Evolutionary conservation across 2,329 filamentous ascomycete species (phyloP).

Genomic region (Claviceps spartinae): DNA sequence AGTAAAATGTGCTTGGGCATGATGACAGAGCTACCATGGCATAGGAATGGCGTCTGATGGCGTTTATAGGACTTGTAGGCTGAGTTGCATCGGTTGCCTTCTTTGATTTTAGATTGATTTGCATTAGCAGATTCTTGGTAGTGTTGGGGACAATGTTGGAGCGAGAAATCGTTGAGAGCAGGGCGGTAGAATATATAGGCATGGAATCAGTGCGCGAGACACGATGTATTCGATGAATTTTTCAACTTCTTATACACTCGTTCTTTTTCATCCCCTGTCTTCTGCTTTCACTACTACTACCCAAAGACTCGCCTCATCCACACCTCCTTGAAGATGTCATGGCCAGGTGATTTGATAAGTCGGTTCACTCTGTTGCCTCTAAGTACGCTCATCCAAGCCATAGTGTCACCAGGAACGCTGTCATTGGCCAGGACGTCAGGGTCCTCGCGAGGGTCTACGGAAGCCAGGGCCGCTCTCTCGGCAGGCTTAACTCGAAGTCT

Average conservation of each 20-base stretch:
- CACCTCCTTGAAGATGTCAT: conserved; percentile 49
- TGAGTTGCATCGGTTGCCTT: not conserved
- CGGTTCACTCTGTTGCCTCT: conserved; percentile 72
- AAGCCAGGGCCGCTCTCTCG: conserved; percentile 25
- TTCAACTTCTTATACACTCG: not conserved
- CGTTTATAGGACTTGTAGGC: not conserved
- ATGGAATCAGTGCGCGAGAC: not conserved
- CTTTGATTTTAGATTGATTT: not conserved
- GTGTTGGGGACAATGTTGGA: not conserved
- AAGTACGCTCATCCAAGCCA: conserved; percentile 58
- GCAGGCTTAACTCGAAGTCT: conserved; percentile 44
- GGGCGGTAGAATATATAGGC: not conserved
- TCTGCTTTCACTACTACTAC: conserved; percentile 3
- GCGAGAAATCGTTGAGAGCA: not conserved
- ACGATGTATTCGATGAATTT: not conserved
- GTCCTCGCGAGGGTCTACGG: conserved; percentile 27
- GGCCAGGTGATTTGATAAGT: conserved; percentile 56
- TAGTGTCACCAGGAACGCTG: conserved; percentile 55
- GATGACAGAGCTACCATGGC: conserved; percentile 1
- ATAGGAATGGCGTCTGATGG: conserved; percentile 9
- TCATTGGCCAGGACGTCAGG: conserved; percentile 26
- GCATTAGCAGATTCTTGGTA: not conserved
- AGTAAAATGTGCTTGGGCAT: not conserved
- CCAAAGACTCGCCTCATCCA: conserved; percentile 55
- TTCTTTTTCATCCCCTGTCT: not conserved